These are phyloP conservation scores for Solanum paucissectum DNA, from an alignment of 257 asterid species.

Conservation along the genomic window DNA sequence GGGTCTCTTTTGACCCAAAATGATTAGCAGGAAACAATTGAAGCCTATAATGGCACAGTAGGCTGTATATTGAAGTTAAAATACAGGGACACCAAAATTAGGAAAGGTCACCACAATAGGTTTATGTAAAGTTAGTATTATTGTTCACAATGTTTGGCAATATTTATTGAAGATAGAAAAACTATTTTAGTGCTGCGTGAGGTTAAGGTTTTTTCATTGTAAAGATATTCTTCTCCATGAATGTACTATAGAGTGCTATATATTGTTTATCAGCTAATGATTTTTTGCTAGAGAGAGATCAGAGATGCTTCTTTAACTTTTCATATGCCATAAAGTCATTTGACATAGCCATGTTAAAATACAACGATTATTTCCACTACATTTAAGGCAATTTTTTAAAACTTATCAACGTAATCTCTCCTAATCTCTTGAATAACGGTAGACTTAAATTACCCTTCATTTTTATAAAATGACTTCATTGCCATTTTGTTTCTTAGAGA, in stretches of 20 bases:
- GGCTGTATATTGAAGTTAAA: background rate
- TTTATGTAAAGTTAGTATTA: background rate
- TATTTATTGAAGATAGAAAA: background rate
- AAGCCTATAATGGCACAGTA: background rate
- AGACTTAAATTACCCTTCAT: background rate
- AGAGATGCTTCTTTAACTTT: background rate
- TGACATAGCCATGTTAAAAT: background rate
- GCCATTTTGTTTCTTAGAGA: background rate
- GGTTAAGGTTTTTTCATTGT: background rate
- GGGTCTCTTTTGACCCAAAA: background rate
- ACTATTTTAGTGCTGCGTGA: background rate
- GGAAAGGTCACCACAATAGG: background rate
- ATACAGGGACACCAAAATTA: background rate
- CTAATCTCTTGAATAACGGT: background rate
- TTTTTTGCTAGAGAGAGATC: background rate
- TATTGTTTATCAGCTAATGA: background rate
- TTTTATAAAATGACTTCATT: too few species aligned
- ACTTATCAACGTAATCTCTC: background rate
- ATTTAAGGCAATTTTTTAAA: background rate
- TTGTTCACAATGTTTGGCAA: background rate
- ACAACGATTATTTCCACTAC: background rate
- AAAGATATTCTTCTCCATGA: background rate
- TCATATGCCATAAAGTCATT: background rate
- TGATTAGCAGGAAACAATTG: background rate
- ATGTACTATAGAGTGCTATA: background rate